These are phyloP conservation scores for Patellifolia procumbens DNA, from an alignment of 179 eudicot species.

Conservation along the genomic window DNA sequence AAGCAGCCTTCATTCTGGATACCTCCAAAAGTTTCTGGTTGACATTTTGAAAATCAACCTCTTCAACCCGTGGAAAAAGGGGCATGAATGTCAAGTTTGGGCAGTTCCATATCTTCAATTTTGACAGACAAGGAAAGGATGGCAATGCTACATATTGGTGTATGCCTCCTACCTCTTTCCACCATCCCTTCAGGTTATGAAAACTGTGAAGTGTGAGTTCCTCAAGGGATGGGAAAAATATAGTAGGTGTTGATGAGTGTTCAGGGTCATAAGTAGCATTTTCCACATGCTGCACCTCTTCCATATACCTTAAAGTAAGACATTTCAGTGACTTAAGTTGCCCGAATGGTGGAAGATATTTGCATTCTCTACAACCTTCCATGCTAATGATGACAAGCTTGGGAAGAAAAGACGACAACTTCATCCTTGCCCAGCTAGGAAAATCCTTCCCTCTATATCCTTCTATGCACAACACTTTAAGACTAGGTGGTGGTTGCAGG, in stretches of 20 bases:
- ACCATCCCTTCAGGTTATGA: constrained; percentile 28
- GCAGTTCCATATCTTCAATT: constrained; percentile 18
- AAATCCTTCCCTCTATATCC: constrained; percentile 31
- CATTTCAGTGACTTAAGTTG: not conserved
- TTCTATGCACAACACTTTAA: constrained; percentile 8
- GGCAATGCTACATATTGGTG: not conserved
- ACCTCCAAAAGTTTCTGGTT: not conserved
- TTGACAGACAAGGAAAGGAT: constrained; percentile 8
- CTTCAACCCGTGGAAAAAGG: not conserved
- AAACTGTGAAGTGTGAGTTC: constrained; percentile 25
- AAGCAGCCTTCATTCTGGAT: too few species aligned
- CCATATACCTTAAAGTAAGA: constrained; percentile 19
- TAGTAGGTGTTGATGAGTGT: too few species aligned
- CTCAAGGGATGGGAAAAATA: constrained; percentile 14
- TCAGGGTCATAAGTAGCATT: too few species aligned
- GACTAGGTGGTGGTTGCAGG: constrained; percentile 25
- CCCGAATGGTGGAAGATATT: constrained; percentile 28
- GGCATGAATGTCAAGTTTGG: constrained; percentile 20
- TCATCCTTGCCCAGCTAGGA: constrained; percentile 33
- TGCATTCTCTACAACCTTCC: constrained; percentile 21
- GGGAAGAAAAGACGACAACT: constrained; percentile 20
- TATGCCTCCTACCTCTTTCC: constrained; percentile 15
- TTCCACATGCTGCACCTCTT: constrained; percentile 16
- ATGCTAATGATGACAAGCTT: constrained; percentile 24
- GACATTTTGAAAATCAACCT: constrained; percentile 18